Evolutionary conservation across 139 green algal genomes (phyloP), one percentile per base, ranked within the genome.

Genomic region (Ulvella scutata): DNA sequence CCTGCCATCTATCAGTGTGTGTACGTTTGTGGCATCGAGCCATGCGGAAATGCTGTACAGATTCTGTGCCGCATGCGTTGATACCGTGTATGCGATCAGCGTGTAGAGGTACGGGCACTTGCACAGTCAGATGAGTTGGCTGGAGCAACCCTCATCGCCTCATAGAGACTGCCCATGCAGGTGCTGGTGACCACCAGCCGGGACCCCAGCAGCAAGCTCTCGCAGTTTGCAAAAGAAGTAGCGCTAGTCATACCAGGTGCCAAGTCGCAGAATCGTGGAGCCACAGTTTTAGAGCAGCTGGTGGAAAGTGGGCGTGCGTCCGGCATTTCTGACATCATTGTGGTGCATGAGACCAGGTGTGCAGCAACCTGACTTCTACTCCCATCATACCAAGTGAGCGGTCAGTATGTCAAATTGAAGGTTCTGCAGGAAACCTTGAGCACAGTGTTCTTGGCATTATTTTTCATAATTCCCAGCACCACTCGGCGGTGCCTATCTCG

Each of bases 311-410:
- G 82, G 34, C 85, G 92, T 3, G 82, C 61, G 28, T 90, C 96
- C 79, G 92, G 92, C 72, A 97, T 96, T 82, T 97, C 93, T 0
- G 95, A 99, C 85, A 85, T 99, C 0, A 83, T 99, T 3, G 81
- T 99, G 62, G 84, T 98, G 59, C 95, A 99, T 81, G 95, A 99
- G 98, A 84, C 95, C 95, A 82, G 85, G 82, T 87, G 62, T 43
- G 80, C 28, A 23, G 7, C 61, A n/a, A n/a, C n/a, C n/a, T n/a
- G n/a, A n/a, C n/a, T n/a, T n/a, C n/a, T n/a, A n/a, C n/a, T n/a
- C n/a, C n/a, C n/a, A n/a, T n/a, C n/a, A n/a, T n/a, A n/a, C n/a
- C n/a, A n/a, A n/a, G n/a, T n/a, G n/a, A n/a, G n/a, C n/a, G n/a
- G n/a, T n/a, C n/a, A n/a, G n/a, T n/a, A n/a, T n/a, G n/a, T n/a